These are phyloP conservation scores for Xylariaceae sp. DNA, from an alignment of 2,329 filamentous ascomycete genomes.

Conservation along the genomic window DNA sequence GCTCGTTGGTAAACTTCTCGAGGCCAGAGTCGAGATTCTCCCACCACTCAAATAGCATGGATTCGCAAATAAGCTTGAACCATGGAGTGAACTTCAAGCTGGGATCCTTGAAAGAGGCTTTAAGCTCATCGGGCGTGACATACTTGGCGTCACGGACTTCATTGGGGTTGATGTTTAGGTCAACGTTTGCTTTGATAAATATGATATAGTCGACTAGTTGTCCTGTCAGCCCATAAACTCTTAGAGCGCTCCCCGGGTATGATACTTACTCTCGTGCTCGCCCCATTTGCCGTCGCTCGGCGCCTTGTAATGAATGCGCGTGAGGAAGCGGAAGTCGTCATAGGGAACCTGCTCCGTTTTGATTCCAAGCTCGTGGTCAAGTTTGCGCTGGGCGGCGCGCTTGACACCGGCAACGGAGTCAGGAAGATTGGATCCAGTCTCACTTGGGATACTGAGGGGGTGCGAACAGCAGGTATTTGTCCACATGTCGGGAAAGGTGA, in stretches of 20 bases:
- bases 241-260: not conserved
- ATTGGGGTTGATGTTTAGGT: slow-evolving; percentile 77
- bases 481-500: slow-evolving; percentile 99
- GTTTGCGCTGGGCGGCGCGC: slow-evolving; percentile 85
- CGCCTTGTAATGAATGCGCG: slow-evolving; percentile 96
- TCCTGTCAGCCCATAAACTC: slow-evolving; percentile 16
- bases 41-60: slow-evolving; percentile 99
- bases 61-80: slow-evolving; percentile 99
- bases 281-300: slow-evolving; percentile 98
- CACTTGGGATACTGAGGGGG: slow-evolving; percentile 83
- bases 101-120: slow-evolving; percentile 78
- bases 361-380: slow-evolving; percentile 93
- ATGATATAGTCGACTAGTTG: slow-evolving; percentile 89
- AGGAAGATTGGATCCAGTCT: slow-evolving; percentile 79
- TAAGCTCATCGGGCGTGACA: slow-evolving; percentile 77
- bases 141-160: slow-evolving; percentile 85
- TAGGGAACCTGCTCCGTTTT: slow-evolving; percentile 82
- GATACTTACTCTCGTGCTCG: slow-evolving; percentile 84
- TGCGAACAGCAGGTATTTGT: slow-evolving; percentile 99
- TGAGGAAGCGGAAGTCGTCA: slow-evolving; percentile 89
- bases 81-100: slow-evolving; percentile 88
- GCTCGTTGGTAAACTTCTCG: slow-evolving; percentile 82
- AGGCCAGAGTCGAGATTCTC: slow-evolving; percentile 74
- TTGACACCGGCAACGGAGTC: slow-evolving; percentile 83
- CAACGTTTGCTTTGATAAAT: slow-evolving; percentile 92